Evolutionary conservation across 2,329 filamentous ascomycete species (phyloP).

Genomic region (Sclerotinia borealis): DNA sequence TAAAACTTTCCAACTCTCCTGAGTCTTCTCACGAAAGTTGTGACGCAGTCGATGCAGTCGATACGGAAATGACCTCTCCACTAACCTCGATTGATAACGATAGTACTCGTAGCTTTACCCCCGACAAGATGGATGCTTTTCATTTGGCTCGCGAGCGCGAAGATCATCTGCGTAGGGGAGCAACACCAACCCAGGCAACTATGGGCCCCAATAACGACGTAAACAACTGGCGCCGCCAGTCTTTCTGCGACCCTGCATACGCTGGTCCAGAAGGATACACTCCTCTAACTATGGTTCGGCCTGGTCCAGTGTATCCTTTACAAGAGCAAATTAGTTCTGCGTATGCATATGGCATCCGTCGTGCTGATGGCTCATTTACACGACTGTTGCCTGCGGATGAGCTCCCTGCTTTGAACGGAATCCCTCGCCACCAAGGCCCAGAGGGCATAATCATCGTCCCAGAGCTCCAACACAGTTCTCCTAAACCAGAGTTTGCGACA

Average conservation of each 20-base stretch:
- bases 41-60: conserved; percentile 13
- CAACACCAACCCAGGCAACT: not conserved
- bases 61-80: conserved; percentile 23
- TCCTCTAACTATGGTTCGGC: conserved; percentile 20
- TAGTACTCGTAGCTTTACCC: conserved; percentile 7
- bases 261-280: conserved; percentile 14
- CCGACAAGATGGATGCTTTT: conserved; percentile 18
- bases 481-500: conserved; percentile 11
- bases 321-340: conserved; percentile 25
- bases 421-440: conserved; percentile 29
- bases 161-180: conserved; percentile 1
- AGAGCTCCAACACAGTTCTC: conserved; percentile 16
- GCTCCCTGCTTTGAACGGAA: conserved; percentile 36
- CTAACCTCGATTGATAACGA: conserved; percentile 20
- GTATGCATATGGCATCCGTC: conserved; percentile 47
- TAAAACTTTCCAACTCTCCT: conserved; percentile 6
- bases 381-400: conserved; percentile 50
- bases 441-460: conserved; percentile 32
- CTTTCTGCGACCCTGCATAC: not conserved
- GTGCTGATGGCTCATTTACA: conserved; percentile 48
- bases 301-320: conserved; percentile 21
- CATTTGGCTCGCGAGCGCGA: conserved; percentile 9
- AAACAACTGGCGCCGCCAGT: not conserved
- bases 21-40: not conserved
- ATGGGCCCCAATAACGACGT: not conserved